Evolutionary conservation across 805 yeast species (phyloP).

Genomic region (Diddensiella santjacobensis): DNA sequence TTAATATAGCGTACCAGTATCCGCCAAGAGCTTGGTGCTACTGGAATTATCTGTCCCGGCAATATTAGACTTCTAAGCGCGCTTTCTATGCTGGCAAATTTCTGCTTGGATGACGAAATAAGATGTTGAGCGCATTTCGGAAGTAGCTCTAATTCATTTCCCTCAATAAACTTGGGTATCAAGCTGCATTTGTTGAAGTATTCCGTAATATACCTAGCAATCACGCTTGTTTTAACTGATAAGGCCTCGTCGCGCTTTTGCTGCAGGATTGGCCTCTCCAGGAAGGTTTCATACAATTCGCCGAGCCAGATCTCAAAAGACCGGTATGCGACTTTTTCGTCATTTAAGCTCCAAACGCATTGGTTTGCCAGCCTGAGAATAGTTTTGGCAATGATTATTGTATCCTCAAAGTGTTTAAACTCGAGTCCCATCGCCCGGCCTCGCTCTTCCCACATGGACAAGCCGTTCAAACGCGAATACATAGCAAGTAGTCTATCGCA

Average conservation of each 20-base stretch:
- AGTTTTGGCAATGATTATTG: conserved; percentile 7
- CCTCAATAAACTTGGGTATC: background rate
- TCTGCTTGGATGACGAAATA: conserved; percentile 7
- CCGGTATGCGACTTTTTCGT: conserved; percentile 20
- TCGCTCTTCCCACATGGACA: conserved; percentile 40
- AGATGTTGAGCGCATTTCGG: conserved; percentile 1
- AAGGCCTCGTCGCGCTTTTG: conserved; percentile 13
- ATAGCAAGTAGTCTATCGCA: conserved; percentile 46
- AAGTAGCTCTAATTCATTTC: background rate
- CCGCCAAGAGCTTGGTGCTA: background rate
- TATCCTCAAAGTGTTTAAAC: conserved; percentile 4
- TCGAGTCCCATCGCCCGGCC: conserved; percentile 22
- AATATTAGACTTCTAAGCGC: background rate
- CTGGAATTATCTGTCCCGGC: background rate
- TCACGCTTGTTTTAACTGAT: conserved; percentile 18
- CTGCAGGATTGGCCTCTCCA: conserved; percentile 13
- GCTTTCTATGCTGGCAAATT: background rate
- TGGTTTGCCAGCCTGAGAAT: conserved; percentile 11
- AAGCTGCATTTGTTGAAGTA: conserved; percentile 1
- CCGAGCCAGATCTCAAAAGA: conserved; percentile 24
- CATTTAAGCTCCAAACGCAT: conserved; percentile 13
- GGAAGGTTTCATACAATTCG: conserved; percentile 17
- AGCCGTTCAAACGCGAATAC: conserved; percentile 42
- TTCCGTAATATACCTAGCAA: conserved; percentile 18
- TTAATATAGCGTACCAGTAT: background rate